Evolutionary conservation across 2,329 filamentous ascomycete species (phyloP).

Genomic region (Orbilia brochopaga): DNA sequence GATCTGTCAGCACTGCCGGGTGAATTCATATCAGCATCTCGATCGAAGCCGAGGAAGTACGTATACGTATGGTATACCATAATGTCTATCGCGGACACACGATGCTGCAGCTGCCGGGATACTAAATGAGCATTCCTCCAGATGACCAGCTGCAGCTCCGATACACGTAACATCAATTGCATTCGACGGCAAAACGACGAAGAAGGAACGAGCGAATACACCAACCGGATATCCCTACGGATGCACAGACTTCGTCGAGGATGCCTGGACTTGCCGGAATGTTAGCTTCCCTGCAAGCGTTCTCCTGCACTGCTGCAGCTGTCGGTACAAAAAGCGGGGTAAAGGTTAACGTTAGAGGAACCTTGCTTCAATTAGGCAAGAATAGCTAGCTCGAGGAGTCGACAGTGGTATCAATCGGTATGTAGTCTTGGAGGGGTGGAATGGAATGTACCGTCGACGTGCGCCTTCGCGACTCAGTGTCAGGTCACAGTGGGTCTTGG

Average conservation of each 20-base stretch:
- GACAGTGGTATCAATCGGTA: no score
- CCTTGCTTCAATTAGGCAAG: conserved; percentile 11
- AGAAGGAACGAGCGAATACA: background rate
- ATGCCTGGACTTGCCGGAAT: conserved; percentile 8
- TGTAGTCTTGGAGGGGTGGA: background rate
- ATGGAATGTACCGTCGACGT: conserved; percentile 6
- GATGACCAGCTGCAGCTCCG: conserved; percentile 25
- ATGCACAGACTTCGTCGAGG: conserved; percentile 27
- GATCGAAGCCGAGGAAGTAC: background rate
- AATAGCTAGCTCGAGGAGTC: conserved; percentile 6
- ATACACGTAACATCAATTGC: background rate
- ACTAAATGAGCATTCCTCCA: conserved; percentile 23
- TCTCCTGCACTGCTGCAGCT: background rate
- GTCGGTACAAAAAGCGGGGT: conserved; percentile 46
- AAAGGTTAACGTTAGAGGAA: background rate
- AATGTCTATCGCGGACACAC: no score
- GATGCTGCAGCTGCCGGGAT: conserved; percentile 7
- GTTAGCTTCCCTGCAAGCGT: conserved; percentile 22
- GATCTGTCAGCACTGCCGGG: background rate
- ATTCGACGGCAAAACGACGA: background rate
- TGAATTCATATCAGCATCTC: background rate
- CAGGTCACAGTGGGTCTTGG: conserved; percentile 12
- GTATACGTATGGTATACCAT: no score
- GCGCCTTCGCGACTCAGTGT: conserved; percentile 32
- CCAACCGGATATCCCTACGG: conserved; percentile 26